phyloP scores from a whole-genome alignment of 2,329 filamentous ascomycete genomes.

The Colletotrichum lindemuthianum region DNA sequence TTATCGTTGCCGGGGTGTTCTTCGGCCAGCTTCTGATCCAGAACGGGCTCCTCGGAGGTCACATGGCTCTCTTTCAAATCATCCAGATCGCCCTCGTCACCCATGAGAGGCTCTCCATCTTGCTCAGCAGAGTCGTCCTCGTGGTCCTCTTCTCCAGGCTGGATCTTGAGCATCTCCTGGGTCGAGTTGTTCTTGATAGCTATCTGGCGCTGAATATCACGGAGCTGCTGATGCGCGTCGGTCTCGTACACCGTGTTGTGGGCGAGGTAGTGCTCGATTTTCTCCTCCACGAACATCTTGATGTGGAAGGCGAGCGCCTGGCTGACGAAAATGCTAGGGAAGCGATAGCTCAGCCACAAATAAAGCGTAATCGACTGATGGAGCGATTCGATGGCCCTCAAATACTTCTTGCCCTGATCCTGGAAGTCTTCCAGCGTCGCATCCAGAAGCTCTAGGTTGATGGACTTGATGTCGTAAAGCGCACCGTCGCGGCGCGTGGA shows the following conservation, averaged over 20 bases:
- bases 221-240: conserved; percentile 40
- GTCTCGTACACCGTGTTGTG: conserved; percentile 36
- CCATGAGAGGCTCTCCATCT: conserved; percentile 47
- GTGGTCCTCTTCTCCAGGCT: conserved; percentile 35
- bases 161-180: conserved; percentile 46
- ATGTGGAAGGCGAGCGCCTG: conserved; percentile 81
- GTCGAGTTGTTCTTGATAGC: neutral
- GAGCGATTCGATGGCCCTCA: conserved; percentile 77
- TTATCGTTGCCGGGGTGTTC: neutral
- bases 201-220: conserved; percentile 16
- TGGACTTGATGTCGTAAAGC: conserved; percentile 74
- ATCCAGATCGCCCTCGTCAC: conserved; percentile 22
- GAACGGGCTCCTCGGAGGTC: neutral
- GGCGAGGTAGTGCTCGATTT: conserved; percentile 72
- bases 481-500: conserved; percentile 73
- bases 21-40: neutral
- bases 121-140: conserved; percentile 15
- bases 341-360: conserved; percentile 92
- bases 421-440: conserved; percentile 53
- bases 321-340: conserved; percentile 80
- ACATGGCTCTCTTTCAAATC: conserved; percentile 11
- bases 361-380: conserved; percentile 88
- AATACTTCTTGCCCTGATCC: conserved; percentile 56
- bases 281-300: conserved; percentile 79
- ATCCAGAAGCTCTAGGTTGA: conserved; percentile 82